phyloP scores from a whole-genome alignment of 441 rosid species.

The Gossypium trilobum region DNA sequence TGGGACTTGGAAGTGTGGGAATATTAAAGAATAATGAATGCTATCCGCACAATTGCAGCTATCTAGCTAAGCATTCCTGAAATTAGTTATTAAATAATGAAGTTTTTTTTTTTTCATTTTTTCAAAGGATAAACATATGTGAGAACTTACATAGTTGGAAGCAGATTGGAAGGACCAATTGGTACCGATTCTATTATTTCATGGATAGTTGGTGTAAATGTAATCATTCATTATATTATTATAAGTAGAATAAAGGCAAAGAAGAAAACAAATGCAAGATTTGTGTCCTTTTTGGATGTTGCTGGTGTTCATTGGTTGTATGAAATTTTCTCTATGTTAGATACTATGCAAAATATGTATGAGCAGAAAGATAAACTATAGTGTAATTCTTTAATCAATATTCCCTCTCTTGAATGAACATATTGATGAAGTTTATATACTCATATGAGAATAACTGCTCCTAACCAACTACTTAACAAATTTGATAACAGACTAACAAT shows the following conservation, averaged over 20 bases:
- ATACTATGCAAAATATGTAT: no score
- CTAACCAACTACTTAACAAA: no score
- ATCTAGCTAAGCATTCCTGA: not conserved
- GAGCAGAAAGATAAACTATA: no score
- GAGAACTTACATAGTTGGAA: not conserved
- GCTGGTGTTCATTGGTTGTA: not conserved
- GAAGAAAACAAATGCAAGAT: slow-evolving; percentile 21
- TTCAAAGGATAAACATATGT: not conserved
- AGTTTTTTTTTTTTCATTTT: not conserved
- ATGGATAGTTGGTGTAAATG: not conserved
- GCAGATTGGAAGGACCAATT: not conserved
- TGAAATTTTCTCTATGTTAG: not conserved
- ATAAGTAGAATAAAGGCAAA: slow-evolving; percentile 9
- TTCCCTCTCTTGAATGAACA: no score
- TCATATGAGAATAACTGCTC: no score
- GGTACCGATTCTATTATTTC: not conserved
- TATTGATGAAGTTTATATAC: no score
- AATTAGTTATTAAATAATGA: not conserved
- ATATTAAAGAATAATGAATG: slow-evolving; percentile 20
- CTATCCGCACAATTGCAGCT: slow-evolving; percentile 10
- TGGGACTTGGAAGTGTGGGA: not conserved
- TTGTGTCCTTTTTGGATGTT: not conserved
- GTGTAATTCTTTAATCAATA: no score
- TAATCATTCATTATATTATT: slow-evolving; percentile 5
- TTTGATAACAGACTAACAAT: no score